Evolutionary conservation across 441 rosid species (phyloP).

Genomic region (Isatis lusitanica): DNA sequence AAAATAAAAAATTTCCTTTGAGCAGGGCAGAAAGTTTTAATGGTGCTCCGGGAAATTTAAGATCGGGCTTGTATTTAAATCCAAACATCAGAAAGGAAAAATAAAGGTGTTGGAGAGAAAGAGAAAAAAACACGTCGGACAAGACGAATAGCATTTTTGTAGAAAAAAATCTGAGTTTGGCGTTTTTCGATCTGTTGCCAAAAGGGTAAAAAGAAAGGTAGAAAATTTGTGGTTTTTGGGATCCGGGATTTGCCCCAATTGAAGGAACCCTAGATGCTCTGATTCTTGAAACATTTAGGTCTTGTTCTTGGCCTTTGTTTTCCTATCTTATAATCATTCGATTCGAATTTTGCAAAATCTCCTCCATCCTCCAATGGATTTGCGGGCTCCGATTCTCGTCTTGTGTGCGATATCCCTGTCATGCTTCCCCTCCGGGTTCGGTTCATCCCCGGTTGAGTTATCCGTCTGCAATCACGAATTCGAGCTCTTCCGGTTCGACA

Average conservation of each 20-base stretch:
- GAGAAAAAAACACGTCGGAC: background rate
- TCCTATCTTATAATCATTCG: too few species aligned
- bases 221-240: background rate
- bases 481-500: slow-evolving; percentile 40
- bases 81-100: background rate
- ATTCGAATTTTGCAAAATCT: background rate
- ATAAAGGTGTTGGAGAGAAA: background rate
- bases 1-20: too few species aligned
- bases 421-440: slow-evolving; percentile 24
- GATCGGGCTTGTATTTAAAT: slow-evolving; percentile 3
- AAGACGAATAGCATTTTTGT: background rate
- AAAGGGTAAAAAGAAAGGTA: background rate
- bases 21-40: background rate
- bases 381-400: slow-evolving; percentile 29
- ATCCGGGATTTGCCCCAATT: background rate
- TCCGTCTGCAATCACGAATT: slow-evolving; percentile 51
- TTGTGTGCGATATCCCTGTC: slow-evolving; percentile 33
- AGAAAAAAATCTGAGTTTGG: background rate
- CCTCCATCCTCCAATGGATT: slow-evolving; percentile 20
- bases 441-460: slow-evolving; percentile 31
- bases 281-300: background rate
- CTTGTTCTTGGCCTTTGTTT: background rate
- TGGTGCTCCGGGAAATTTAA: background rate
- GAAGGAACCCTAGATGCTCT: background rate
- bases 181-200: slow-evolving; percentile 5